Conservation (phyloP, 306 rosid species). For the Rosa chinensis region DNA sequence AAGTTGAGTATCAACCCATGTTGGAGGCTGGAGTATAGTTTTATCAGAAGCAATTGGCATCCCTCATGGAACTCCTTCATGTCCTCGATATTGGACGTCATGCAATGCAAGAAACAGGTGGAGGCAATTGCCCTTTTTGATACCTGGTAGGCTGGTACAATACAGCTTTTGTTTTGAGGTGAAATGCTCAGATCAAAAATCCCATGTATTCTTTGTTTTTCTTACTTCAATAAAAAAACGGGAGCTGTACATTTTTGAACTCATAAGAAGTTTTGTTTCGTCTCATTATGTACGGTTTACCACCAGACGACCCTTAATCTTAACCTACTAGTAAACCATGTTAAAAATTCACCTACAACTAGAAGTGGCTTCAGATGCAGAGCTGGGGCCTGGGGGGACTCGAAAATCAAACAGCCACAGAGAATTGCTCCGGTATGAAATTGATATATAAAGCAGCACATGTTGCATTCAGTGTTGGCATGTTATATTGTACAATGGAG, state of each 20-base stretch:
- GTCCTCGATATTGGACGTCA: not conserved
- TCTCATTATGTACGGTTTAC: not conserved
- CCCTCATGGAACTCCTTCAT: not conserved
- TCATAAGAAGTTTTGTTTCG: not conserved
- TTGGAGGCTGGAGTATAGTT: slow-evolving; percentile 16
- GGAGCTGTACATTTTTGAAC: not conserved
- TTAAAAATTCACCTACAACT: not conserved
- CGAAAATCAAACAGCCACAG: not conserved
- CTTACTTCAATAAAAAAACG: not conserved
- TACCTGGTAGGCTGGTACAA: not conserved
- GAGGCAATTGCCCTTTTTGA: not conserved
- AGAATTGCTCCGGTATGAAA: not conserved
- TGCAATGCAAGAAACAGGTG: not conserved
- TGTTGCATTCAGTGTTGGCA: not conserved
- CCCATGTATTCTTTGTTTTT: not conserved
- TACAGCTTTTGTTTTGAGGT: not conserved
- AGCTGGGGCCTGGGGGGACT: not conserved
- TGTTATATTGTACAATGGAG: not conserved
- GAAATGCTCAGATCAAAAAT: not conserved
- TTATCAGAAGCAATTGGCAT: not conserved
- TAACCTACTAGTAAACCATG: not conserved
- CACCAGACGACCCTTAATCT: not conserved
- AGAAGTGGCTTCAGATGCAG: not conserved
- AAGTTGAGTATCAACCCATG: not conserved
- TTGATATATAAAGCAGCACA: not conserved